Base-by-base conservation (phyloP, 225 moss, liverwort and hornwort genomes). In the Thuidium tamariscinum region DNA sequence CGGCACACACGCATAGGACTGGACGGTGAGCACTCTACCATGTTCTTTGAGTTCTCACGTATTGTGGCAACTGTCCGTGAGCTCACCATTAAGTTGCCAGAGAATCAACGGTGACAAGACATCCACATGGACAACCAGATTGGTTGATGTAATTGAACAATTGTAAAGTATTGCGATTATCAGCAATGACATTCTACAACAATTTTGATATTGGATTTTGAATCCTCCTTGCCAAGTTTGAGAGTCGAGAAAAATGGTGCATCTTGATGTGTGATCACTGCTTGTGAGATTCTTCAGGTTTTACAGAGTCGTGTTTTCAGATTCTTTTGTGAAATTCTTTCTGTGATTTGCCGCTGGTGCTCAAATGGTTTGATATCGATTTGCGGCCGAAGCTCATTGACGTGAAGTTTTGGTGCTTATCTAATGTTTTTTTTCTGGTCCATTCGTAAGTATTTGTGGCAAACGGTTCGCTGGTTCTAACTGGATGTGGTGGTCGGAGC, bases 31-130 rank as follows among this genome's bases (percentile, higher is more conserved):
- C 92, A 91, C 30, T 96, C 97, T 2, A 83, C 93, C 26, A 88
- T 92, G 63, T 97, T 95, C 88, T 97, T 95, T 70, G 95, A 97
- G 89, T 96, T 96, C 59, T 92, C 97, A 9, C 92, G 97, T 6
- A 88, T 97, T 57, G 90, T 97, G 36, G 83, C 88, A 25, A 88
- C 93, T 65, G 95, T 94, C 41, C 87, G 92, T 59, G 94, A 95
- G 23, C 91, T 94, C 27, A 90, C 93, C 34, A 84, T 89, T 32
- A 86, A 88, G 66, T 82, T 89, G 61, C 88, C 81, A 7, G 81
- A 81, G n/a, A 75, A 87, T 46, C 29, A 44, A 1, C 67, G 76
- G 48, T 87, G 83, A 87, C 14, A 5, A 63, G 73, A 19, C 54
- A 37, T 77, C 85, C 42, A 80, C 85, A 72, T 72, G 61, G 67